Evolutionary conservation across 106 monocot genomes (phyloP).

Genomic region (Dendrobium huoshanense): DNA sequence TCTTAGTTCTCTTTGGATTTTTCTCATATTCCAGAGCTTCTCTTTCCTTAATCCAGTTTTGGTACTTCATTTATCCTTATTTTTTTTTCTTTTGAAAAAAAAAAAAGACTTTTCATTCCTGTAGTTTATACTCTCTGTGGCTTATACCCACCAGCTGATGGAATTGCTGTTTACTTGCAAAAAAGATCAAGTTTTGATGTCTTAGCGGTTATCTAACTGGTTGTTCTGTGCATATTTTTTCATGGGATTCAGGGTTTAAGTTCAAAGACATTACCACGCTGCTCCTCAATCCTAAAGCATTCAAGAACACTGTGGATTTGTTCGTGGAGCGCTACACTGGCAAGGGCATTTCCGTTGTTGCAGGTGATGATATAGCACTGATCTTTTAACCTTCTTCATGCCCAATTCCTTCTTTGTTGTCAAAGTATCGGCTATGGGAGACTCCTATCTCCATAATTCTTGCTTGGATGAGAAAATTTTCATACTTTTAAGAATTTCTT

Average conservation of each 20-base stretch:
- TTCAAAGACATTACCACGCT: slow-evolving; percentile 5
- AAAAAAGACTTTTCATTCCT: too few species aligned
- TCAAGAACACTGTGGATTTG: slow-evolving; percentile 7
- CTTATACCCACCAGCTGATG: neutral
- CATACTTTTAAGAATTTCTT: neutral
- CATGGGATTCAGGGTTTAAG: slow-evolving; percentile 3
- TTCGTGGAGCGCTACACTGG: slow-evolving; percentile 4
- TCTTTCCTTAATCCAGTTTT: neutral
- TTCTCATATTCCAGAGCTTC: neutral
- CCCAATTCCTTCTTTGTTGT: neutral
- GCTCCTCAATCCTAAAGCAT: slow-evolving; percentile 3
- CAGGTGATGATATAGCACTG: neutral
- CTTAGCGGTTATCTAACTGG: neutral
- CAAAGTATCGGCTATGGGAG: neutral
- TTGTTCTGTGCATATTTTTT: slow-evolving; percentile 1
- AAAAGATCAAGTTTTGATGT: neutral
- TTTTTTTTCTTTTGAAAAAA: too few species aligned
- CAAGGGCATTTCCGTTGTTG: slow-evolving; percentile 3
- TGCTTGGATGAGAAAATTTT: neutral
- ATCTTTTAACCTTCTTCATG: neutral
- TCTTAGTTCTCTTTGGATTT: neutral
- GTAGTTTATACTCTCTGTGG: too few species aligned
- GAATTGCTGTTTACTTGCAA: neutral
- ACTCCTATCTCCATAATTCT: neutral
- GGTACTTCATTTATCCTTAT: too few species aligned